These are phyloP conservation scores for Pseudogymnoascus sp. DNA, from an alignment of 2,329 filamentous ascomycete genomes.

Conservation along the genomic window DNA sequence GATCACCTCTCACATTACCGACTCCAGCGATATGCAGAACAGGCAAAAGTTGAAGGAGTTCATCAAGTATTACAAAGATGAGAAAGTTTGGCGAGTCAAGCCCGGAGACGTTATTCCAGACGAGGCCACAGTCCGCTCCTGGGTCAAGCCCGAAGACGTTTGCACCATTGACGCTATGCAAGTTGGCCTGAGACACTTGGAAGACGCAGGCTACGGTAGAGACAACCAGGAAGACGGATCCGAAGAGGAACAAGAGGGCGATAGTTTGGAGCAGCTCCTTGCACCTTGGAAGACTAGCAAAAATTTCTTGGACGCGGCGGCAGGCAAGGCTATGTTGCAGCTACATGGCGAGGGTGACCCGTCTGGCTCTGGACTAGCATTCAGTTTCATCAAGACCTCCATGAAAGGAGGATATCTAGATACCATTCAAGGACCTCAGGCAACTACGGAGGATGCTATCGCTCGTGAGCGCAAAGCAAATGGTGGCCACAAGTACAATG, in stretches of 20 bases:
- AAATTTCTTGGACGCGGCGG: conserved; percentile 88
- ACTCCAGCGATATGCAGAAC: conserved; percentile 91
- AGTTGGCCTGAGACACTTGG: conserved; percentile 81
- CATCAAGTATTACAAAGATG: conserved; percentile 79
- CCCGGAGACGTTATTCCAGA: conserved; percentile 70
- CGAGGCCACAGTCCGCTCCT: conserved; percentile 69
- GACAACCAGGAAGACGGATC: conserved; percentile 40
- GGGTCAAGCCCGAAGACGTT: conserved; percentile 94
- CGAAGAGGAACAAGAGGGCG: conserved; percentile 37
- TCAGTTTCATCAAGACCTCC: conserved; percentile 94
- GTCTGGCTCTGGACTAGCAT: conserved; percentile 84
- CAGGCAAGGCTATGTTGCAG: conserved; percentile 93
- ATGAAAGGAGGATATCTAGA: conserved; percentile 97
- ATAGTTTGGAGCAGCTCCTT: conserved; percentile 79
- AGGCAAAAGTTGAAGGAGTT: conserved; percentile 97
- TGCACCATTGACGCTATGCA: conserved; percentile 96
- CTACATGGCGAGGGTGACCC: conserved; percentile 93
- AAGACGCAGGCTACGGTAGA: conserved; percentile 80
- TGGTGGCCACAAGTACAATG: conserved; percentile 94
- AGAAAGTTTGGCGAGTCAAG: conserved; percentile 73
- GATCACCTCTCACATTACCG: conserved; percentile 85
- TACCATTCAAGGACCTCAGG: conserved; percentile 60
- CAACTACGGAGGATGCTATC: conserved; percentile 73
- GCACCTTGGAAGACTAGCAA: conserved; percentile 96
- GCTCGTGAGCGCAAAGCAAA: conserved; percentile 68